Percentiles rank a stretch among this genome's conserved stretches.
Evolutionary conservation across 2,329 filamentous ascomycete species (phyloP).

Genomic region (Ceratocystis ficicola): DNA sequence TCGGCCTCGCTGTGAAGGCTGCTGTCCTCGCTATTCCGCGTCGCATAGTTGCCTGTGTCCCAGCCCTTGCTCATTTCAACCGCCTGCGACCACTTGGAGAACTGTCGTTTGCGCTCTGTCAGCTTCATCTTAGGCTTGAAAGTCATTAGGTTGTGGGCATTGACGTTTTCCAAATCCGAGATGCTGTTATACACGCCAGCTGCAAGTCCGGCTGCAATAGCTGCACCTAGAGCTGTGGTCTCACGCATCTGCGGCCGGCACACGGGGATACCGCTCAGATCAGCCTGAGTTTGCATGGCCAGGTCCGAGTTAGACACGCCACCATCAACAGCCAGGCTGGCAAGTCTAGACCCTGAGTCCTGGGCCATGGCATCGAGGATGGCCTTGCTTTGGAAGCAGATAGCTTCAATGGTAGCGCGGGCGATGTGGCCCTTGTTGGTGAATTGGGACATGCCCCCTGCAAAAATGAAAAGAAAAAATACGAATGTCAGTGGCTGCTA

Average conservation of each 20-base stretch:
- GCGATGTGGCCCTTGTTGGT: constrained; percentile 79
- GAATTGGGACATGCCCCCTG: constrained; percentile 71
- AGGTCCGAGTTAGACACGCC: constrained; percentile 81
- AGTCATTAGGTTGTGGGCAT: constrained; percentile 53
- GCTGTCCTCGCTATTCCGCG: constrained; percentile 9
- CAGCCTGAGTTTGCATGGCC: constrained; percentile 84
- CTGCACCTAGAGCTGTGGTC: constrained; percentile 77
- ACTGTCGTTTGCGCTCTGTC: constrained; percentile 32
- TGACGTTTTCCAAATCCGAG: constrained; percentile 60
- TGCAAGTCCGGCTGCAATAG: constrained; percentile 79
- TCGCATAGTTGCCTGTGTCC: constrained; percentile 25
- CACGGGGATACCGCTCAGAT: constrained; percentile 71
- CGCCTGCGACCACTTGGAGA: constrained; percentile 44
- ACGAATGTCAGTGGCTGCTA: constrained; percentile 11
- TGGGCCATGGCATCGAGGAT: constrained; percentile 86
- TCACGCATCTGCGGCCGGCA: constrained; percentile 80
- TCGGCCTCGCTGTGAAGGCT: neutral
- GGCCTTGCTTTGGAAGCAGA: constrained; percentile 84
- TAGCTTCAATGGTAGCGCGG: constrained; percentile 78
- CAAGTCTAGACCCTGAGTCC: constrained; percentile 65
- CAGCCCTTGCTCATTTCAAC: constrained; percentile 48
- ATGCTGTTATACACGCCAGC: constrained; percentile 66
- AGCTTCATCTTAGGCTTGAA: constrained; percentile 55
- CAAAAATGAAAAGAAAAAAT: constrained; percentile 26
- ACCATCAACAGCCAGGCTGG: constrained; percentile 70